These are phyloP conservation scores for Botrytis fabae DNA, from an alignment of 2,329 filamentous ascomycete genomes.

Conservation along the genomic window DNA sequence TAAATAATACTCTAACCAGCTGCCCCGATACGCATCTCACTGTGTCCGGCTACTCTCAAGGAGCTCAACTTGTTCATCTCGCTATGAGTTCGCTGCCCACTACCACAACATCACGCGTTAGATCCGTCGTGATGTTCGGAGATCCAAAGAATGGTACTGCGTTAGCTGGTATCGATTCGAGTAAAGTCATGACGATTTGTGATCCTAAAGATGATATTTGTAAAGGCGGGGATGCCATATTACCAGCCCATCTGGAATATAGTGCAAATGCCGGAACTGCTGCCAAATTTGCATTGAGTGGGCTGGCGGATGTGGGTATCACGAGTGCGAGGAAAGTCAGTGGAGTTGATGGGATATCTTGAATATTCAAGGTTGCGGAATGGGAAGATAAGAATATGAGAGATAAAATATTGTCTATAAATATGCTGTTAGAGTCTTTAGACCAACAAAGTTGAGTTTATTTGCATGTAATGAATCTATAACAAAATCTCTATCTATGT, in stretches of 20 bases:
- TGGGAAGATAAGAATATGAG: background rate
- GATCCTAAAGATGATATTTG: slow-evolving; percentile 35
- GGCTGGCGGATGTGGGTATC: slow-evolving; percentile 32
- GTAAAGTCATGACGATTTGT: slow-evolving; percentile 34
- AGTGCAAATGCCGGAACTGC: slow-evolving; percentile 31
- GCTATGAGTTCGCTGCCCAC: slow-evolving; percentile 27
- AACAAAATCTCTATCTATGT: background rate
- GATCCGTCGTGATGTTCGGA: slow-evolving; percentile 34
- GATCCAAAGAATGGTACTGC: slow-evolving; percentile 37
- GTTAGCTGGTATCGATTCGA: slow-evolving; percentile 28
- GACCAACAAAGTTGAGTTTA: slow-evolving; percentile 8
- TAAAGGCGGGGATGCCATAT: slow-evolving; percentile 29
- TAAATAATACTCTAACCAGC: slow-evolving; percentile 29
- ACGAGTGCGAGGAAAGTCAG: slow-evolving; percentile 30
- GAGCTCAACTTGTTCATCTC: slow-evolving; percentile 36
- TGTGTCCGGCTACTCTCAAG: slow-evolving; percentile 37
- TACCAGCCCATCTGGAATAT: slow-evolving; percentile 33
- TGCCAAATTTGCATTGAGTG: slow-evolving; percentile 34
- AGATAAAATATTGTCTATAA: background rate
- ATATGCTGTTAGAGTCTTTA: background rate
- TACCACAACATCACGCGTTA: slow-evolving; percentile 29
- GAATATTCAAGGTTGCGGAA: background rate
- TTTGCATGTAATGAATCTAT: background rate
- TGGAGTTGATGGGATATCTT: slow-evolving; percentile 11
- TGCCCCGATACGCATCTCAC: slow-evolving; percentile 33